These are phyloP conservation scores for Lophiotrema nucula DNA, from an alignment of 495 filamentous ascomycete species.

Conservation along the genomic window DNA sequence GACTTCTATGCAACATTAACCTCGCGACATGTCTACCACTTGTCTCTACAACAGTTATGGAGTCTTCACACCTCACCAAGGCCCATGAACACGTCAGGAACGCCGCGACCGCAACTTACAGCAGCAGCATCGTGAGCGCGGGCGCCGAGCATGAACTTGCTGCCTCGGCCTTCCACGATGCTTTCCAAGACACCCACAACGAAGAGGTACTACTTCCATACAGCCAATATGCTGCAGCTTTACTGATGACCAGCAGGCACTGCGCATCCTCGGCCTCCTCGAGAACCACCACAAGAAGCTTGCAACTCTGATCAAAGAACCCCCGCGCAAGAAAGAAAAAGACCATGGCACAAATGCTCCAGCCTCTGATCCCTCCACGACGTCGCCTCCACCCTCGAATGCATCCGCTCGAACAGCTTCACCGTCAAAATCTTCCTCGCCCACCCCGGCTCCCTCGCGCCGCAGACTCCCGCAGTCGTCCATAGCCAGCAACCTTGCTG, in stretches of 20 bases:
- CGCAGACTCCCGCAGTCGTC: slow-evolving; percentile 67
- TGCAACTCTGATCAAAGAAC: slow-evolving; percentile 65
- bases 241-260: slow-evolving; percentile 52
- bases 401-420: slow-evolving; percentile 28
- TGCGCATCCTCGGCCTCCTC: slow-evolving; percentile 78
- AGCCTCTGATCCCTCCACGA: background rate
- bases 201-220: slow-evolving; percentile 72
- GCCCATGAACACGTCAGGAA: slow-evolving; percentile 84
- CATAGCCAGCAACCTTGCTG: slow-evolving; percentile 87
- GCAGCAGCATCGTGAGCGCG: slow-evolving; percentile 72
- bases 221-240: background rate
- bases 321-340: slow-evolving; percentile 20
- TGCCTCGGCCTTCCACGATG: slow-evolving; percentile 84
- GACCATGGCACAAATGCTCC: background rate
- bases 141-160: slow-evolving; percentile 86
- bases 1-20: too few relatives aligned
- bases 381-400: background rate
- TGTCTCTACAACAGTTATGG: slow-evolving; percentile 52
- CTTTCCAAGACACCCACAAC: slow-evolving; percentile 70
- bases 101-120: slow-evolving; percentile 71
- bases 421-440: slow-evolving; percentile 39
- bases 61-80: slow-evolving; percentile 63
- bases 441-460: slow-evolving; percentile 48
- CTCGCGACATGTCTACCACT: too few relatives aligned
- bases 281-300: slow-evolving; percentile 83